Base-by-base conservation (phyloP, 2,329 filamentous ascomycete species). In the Xylariaceae sp. region DNA sequence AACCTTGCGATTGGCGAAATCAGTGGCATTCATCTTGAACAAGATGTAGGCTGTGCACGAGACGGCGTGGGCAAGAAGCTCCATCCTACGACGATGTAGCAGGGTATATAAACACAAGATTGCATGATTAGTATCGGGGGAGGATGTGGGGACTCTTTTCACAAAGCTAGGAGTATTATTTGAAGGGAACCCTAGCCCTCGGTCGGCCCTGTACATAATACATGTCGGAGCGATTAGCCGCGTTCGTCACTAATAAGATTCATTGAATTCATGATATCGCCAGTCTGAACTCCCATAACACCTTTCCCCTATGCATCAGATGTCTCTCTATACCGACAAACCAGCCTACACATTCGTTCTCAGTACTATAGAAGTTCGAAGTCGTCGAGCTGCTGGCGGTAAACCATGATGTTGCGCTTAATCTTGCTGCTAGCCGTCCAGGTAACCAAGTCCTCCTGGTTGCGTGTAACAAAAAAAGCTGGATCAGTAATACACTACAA, bases 361-460 rank as follows among this genome's bases (percentile, higher is more conserved):
- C 13, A 11, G 18, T 16, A 37, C 35, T 73, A 94, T 66, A 96
- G 76, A 69, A 97, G 76, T 76, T 97, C 93, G 69, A 96, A 97
- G 75, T 97, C 93, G 75, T 97, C 93, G 74, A 97, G 75, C 78
- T 96, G 91, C 73, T 97, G 92, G 65, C 91, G 85, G 72, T 97
- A 97, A 75, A 90, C 91, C 84, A 96, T 87, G 60, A 97, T 96
- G 70, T 92, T 94, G 70, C 89, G 84, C 87, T 96, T 96, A 72
- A 97, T 92, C 88, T 97, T 97, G 74, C 91, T 95, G 55, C 91
- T 91, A 66, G 95, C 90, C 8, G 93, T 88, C 93, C 93, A 97
- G 0, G 93, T 97, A 15, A 97, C 89, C 71, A 95, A 96, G 75
- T 97, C 93, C 49, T 97, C 93, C 82, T 96, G 91, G 57, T 85